phyloP scores from a whole-genome alignment of 2,329 filamentous ascomycete species.

The Ophiostoma triangulosporum region DNA sequence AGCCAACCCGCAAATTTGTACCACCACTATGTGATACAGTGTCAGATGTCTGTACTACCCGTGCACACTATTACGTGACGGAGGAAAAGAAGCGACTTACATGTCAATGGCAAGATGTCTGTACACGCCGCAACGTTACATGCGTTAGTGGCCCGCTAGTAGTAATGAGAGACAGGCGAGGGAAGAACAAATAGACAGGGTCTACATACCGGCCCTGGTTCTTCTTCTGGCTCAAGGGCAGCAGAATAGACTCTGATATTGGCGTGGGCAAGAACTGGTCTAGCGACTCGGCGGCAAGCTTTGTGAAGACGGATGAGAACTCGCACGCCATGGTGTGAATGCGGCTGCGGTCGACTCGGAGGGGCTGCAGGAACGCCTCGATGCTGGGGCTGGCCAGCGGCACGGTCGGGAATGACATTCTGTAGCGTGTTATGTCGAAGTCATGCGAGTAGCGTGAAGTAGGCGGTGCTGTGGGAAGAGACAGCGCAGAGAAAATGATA shows the following conservation, averaged over 20 bases:
- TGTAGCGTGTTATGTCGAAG: too few species aligned
- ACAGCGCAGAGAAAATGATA: background rate
- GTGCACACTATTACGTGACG: background rate
- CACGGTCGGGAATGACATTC: background rate
- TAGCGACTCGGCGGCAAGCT: conserved; percentile 36
- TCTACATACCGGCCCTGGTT: conserved; percentile 33
- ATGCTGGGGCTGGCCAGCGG: conserved; percentile 12
- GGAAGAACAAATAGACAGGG: background rate
- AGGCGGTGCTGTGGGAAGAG: conserved; percentile 14
- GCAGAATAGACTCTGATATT: conserved; percentile 44
- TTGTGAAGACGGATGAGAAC: conserved; percentile 33
- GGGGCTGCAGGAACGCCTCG: conserved; percentile 35
- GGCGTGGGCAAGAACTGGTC: conserved; percentile 48
- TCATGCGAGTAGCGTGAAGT: too few species aligned
- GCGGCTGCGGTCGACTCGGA: conserved; percentile 33
- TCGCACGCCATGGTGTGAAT: conserved; percentile 33
- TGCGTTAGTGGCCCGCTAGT: conserved; percentile 4
- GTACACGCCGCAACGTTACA: conserved; percentile 12
- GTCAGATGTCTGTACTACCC: conserved; percentile 15
- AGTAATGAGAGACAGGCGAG: background rate
- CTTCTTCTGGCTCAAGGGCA: conserved; percentile 25
- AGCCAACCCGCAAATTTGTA: conserved; percentile 55
- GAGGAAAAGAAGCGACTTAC: conserved; percentile 29
- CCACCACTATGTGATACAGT: conserved; percentile 36
- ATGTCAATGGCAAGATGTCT: conserved; percentile 53